Evolutionary conservation across 257 asterid genomes (phyloP), one percentile per base, ranked within the genome.

Genomic region (Gentiana straminea): DNA sequence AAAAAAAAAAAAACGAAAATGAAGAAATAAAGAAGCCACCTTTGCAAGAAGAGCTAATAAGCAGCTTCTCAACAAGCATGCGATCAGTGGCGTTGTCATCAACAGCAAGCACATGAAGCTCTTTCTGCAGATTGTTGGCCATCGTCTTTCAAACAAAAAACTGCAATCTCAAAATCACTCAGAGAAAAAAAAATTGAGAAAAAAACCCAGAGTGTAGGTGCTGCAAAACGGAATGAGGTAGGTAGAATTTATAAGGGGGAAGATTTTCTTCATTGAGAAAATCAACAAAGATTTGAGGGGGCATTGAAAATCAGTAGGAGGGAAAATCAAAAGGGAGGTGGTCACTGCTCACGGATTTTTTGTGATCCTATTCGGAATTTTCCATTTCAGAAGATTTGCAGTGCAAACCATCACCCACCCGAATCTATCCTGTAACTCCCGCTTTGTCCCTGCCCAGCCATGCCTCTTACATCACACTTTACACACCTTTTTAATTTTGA

Each of bases 61-160:
- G 84, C 65, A 83, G 61, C 58, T 60, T 83, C 48, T 83, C 92
- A 0, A 80, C 83, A 49, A 83, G 61, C 61, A 61, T 80, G 32
- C 92, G 78, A 59, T 83, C 92, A 38, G 80, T 39, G 54, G 73
- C 63, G 64, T 73, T 83, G 69, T 83, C 87, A 69, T 83, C 92
- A 35, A 83, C 87, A 13, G 86, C 92, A 48, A 83, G 72, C 54
- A 83, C 85, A 67, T 83, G 92, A 4, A 71, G 81, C 63, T 73
- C 81, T 43, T 67, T 81, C 37, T 66, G n/a, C 35, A 35, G 34
- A 5, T 39, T 36, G 44, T 5, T 68, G 52, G 37, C 54, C 43
- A 52, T 58, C 32, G 9, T 49, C 51, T 52, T 35, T 33, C 36
- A 51, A 35, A 49, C 33, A 13, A 52, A 54, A 44, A 35, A 55